These are phyloP conservation scores for Annulohypoxylon nitens DNA, from an alignment of 495 filamentous ascomycete genomes.

Conservation along the genomic window DNA sequence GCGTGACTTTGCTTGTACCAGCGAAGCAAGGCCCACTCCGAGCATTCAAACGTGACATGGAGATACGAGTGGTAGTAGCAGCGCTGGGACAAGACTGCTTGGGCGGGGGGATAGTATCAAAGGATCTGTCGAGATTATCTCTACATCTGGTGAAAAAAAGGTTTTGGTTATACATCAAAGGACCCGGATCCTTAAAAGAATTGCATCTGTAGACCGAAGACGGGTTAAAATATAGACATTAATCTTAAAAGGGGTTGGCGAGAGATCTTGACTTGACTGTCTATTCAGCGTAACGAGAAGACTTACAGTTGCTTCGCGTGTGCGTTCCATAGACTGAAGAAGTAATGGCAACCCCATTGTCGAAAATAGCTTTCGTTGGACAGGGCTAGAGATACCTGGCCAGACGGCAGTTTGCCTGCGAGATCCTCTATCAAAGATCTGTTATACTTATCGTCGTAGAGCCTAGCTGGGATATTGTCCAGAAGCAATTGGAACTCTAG, in stretches of 20 bases:
- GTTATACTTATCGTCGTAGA: conserved; percentile 45
- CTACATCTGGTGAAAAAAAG: conserved; percentile 55
- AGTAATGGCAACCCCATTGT: conserved; percentile 61
- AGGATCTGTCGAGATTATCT: conserved; percentile 54
- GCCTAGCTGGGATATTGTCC: conserved; percentile 48
- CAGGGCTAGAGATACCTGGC: conserved; percentile 57
- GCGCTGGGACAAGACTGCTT: conserved; percentile 41
- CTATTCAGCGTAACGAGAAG: background rate
- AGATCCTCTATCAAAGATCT: conserved; percentile 57
- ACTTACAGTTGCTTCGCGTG: conserved; percentile 57
- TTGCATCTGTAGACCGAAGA: conserved; percentile 52
- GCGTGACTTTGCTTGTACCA: conserved; percentile 48
- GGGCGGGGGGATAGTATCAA: conserved; percentile 57
- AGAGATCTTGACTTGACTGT: background rate
- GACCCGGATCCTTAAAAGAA: conserved; percentile 62
- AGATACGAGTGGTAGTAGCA: conserved; percentile 25
- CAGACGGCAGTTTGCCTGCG: conserved; percentile 42
- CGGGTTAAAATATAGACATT: background rate
- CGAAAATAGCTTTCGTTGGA: conserved; percentile 44
- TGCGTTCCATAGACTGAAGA: conserved; percentile 58
- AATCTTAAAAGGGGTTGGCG: background rate
- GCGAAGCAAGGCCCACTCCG: conserved; percentile 55
- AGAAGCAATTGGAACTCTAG: conserved; percentile 39
- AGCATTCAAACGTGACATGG: conserved; percentile 52
- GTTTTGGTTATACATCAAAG: conserved; percentile 57